These are phyloP conservation scores for Penicillium palitans DNA, from an alignment of 2,329 filamentous ascomycete species.

Conservation along the genomic window DNA sequence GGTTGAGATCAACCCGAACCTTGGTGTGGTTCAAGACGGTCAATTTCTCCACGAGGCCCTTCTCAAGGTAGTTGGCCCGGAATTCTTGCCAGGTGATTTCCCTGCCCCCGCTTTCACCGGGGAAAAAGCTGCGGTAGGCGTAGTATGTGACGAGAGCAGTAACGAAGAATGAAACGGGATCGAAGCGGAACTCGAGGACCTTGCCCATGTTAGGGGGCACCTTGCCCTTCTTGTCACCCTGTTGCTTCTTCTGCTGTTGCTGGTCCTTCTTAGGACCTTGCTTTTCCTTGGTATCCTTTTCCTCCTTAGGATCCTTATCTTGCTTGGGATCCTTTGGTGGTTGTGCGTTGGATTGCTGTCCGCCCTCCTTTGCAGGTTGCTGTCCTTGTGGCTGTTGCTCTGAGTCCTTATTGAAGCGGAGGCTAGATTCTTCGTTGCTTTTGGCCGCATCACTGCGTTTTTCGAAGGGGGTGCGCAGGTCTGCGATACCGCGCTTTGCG, in stretches of 20 bases:
- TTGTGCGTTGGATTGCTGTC: conserved; percentile 25
- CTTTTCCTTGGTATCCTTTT: conserved; percentile 9
- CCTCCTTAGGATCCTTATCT: conserved; percentile 3
- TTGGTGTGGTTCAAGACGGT: conserved; percentile 73
- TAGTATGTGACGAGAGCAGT: conserved; percentile 63
- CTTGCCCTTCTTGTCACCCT: conserved; percentile 30
- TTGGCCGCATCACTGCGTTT: neutral
- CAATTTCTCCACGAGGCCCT: conserved; percentile 91
- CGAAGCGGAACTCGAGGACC: conserved; percentile 52
- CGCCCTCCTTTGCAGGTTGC: conserved; percentile 19
- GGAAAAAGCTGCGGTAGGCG: conserved; percentile 64
- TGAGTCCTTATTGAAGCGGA: neutral
- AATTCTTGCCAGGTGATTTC: conserved; percentile 99
- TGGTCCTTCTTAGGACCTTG: conserved; percentile 16
- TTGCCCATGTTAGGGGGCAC: conserved; percentile 34
- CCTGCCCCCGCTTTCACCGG: conserved; percentile 60
- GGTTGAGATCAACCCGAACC: conserved; percentile 78
- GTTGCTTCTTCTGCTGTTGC: conserved; percentile 27
- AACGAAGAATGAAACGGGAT: conserved; percentile 58
- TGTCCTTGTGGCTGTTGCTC: conserved; percentile 34
- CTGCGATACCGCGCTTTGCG: neutral
- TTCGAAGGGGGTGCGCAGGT: neutral
- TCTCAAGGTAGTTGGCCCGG: conserved; percentile 87
- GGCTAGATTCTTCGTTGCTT: neutral
- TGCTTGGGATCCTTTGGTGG: conserved; percentile 6